These are phyloP conservation scores for Citropsis articulata DNA, from an alignment of 345 rosid species.

Conservation along the genomic window DNA sequence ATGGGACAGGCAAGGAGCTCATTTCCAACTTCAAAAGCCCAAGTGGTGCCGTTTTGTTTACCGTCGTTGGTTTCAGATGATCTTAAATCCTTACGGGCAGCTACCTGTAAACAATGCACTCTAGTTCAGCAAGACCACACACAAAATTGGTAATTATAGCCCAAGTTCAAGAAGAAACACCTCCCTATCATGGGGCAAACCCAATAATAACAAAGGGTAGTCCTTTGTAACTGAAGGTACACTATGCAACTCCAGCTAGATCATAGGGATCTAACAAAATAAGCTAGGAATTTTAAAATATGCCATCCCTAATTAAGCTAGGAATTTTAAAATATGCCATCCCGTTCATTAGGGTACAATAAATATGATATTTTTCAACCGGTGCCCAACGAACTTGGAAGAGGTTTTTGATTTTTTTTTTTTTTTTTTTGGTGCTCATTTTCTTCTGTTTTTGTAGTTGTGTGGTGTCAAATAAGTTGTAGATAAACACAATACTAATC, in stretches of 20 bases:
- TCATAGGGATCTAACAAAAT: not conserved
- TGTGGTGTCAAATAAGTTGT: not conserved
- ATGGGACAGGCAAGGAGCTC: constrained; percentile 49
- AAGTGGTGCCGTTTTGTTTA: constrained; percentile 32
- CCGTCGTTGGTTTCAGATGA: constrained; percentile 22
- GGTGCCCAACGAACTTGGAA: not conserved
- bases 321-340: not conserved
- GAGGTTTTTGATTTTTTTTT: not conserved
- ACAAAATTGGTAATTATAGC: not conserved
- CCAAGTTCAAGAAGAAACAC: not conserved
- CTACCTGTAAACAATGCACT: constrained; percentile 20
- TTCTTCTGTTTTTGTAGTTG: not conserved
- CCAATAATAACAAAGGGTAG: not conserved
- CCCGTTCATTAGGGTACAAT: too few species aligned
- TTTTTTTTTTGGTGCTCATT: not conserved
- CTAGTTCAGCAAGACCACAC: not conserved
- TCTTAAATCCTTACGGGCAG: constrained; percentile 24
- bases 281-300: not conserved
- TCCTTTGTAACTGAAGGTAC: not conserved
- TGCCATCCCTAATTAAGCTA: too few species aligned
- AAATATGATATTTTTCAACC: not conserved
- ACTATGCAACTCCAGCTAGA: not conserved
- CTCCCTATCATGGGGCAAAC: not conserved
- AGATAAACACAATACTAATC: not conserved
- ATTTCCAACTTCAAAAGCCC: constrained; percentile 48